These are phyloP conservation scores for Ceratobasidium papillatum DNA, from an alignment of 1,284 basidiomycete species.

Conservation along the genomic window DNA sequence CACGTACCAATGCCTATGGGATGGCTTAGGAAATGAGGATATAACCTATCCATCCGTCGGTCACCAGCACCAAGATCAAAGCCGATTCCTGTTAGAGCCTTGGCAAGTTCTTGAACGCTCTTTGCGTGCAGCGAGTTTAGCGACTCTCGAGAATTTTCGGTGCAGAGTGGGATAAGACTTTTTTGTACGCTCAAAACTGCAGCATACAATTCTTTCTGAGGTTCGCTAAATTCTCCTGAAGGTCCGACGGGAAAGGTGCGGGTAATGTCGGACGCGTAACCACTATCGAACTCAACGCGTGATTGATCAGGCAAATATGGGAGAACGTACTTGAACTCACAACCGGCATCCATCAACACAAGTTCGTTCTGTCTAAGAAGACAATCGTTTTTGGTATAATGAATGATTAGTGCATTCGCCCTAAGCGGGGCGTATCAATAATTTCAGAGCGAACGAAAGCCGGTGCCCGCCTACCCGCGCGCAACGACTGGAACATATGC, in stretches of 20 bases:
- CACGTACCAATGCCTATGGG: conserved; percentile 81
- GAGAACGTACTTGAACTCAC: conserved; percentile 77
- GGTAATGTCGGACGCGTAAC: conserved; percentile 91
- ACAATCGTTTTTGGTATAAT: conserved; percentile 91
- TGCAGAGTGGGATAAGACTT: conserved; percentile 55
- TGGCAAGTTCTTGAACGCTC: conserved; percentile 73
- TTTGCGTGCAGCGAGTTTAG: conserved; percentile 83
- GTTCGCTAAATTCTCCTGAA: conserved; percentile 81
- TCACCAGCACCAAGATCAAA: conserved; percentile 73
- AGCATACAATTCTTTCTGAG: conserved; percentile 89
- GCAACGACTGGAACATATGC: conserved; percentile 97
- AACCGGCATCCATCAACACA: conserved; percentile 88
- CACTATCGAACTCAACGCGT: too few species aligned
- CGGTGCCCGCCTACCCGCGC: conserved; percentile 71
- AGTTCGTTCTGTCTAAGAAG: conserved; percentile 76
- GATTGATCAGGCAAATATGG: conserved; percentile 42
- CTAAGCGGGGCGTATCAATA: conserved; percentile 53
- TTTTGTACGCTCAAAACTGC: conserved; percentile 62
- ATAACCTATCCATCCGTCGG: conserved; percentile 72
- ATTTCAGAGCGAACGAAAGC: not conserved
- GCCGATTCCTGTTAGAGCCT: conserved; percentile 84
- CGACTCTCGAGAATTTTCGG: conserved; percentile 62
- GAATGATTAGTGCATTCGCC: conserved; percentile 86
- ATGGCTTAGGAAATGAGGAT: conserved; percentile 89
- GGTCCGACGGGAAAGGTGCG: conserved; percentile 60